phyloP scores from a whole-genome alignment of 345 rosid species.

The Linum tenue region DNA sequence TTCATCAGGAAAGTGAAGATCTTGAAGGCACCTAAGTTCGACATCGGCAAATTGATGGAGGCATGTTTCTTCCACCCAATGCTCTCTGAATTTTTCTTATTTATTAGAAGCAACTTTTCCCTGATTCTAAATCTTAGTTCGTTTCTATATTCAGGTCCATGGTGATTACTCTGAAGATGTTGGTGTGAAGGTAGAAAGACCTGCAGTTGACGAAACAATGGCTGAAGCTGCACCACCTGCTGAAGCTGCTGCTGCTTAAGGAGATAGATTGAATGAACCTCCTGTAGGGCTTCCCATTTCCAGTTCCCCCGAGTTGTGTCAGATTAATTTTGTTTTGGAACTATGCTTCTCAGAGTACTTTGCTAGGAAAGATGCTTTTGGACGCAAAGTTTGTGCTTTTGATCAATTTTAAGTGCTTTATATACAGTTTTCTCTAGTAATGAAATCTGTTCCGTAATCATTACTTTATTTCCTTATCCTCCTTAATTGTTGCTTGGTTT shows the following conservation, averaged over 20 bases:
- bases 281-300: neutral
- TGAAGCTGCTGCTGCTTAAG: constrained; percentile 19
- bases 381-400: neutral
- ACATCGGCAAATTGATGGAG: constrained; percentile 28
- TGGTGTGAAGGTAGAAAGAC: constrained; percentile 24
- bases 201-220: constrained; percentile 22
- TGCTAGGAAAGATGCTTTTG: no score
- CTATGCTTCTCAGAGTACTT: neutral
- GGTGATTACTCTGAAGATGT: constrained; percentile 24
- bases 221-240: constrained; percentile 11
- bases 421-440: neutral
- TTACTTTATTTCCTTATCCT: neutral
- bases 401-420: neutral
- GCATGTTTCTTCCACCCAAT: constrained; percentile 4
- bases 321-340: neutral
- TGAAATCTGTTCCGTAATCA: neutral
- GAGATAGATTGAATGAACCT: neutral
- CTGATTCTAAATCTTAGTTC: neutral
- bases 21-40: constrained; percentile 27
- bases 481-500: no score
- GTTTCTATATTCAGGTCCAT: constrained; percentile 16
- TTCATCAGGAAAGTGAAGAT: constrained; percentile 27
- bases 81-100: neutral
- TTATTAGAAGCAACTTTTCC: neutral
- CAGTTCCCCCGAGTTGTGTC: neutral